Evolutionary conservation across 805 yeast genomes (phyloP).

Genomic region (Komagataella pseudopastoris): DNA sequence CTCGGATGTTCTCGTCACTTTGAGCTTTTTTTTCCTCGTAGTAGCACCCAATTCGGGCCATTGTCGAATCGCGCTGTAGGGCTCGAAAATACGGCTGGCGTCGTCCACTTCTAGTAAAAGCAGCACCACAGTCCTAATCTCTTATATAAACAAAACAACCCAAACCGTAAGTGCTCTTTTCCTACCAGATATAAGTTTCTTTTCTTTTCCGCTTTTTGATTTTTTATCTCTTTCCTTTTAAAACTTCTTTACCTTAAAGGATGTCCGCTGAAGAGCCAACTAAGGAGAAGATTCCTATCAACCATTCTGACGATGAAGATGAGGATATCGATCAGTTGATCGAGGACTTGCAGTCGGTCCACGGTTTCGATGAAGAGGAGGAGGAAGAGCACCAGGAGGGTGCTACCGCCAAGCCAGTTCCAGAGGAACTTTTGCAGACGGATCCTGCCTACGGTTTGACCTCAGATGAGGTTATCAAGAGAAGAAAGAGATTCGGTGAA

Average conservation of each 20-base stretch:
- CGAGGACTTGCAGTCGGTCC: constrained; percentile 65
- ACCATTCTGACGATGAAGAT: constrained; percentile 44
- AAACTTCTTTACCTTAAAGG: constrained; percentile 1
- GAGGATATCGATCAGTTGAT: constrained; percentile 64
- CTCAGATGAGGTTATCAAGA: constrained; percentile 61
- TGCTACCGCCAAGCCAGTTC: constrained; percentile 61
- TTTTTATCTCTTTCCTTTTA: background rate
- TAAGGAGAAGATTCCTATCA: constrained; percentile 14
- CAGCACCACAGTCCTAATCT: background rate
- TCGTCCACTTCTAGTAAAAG: background rate
- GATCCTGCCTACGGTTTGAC: constrained; percentile 68
- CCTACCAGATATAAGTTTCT: background rate
- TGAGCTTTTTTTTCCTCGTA: background rate
- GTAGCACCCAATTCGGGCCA: background rate
- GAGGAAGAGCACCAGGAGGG: constrained; percentile 33
- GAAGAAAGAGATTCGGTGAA: constrained; percentile 85
- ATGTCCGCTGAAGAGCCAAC: constrained; percentile 11
- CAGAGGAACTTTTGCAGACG: constrained; percentile 76
- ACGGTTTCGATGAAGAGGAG: constrained; percentile 33
- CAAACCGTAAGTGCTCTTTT: background rate
- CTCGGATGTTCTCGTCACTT: background rate
- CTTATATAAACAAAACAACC: constrained; percentile 1
- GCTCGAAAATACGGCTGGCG: background rate
- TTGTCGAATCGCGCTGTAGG: background rate
- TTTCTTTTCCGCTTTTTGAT: background rate